Evolutionary conservation across 2,329 filamentous ascomycete species (phyloP).

Genomic region (Basipetospora chlamydospora): DNA sequence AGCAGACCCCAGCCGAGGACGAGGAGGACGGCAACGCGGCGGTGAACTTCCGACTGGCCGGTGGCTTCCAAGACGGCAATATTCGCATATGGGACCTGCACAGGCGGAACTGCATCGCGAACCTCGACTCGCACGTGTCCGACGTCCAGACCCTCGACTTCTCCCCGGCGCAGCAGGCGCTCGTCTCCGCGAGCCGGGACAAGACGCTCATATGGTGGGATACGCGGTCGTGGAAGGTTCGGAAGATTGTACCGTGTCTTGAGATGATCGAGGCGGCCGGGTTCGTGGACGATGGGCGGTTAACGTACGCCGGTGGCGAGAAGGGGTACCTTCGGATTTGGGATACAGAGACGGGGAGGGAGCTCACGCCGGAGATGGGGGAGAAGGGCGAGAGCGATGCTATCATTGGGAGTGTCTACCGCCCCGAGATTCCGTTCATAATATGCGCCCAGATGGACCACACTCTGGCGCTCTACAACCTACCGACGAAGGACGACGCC

Average conservation of each 20-base stretch:
- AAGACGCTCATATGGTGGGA: constrained; percentile 94
- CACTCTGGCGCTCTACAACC: constrained; percentile 60
- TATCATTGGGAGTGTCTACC: constrained; percentile 59
- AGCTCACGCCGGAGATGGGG: constrained; percentile 62
- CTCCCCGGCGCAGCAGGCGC: constrained; percentile 54
- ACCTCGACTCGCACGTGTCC: constrained; percentile 83
- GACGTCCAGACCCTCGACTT: constrained; percentile 83
- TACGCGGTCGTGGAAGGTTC: constrained; percentile 66
- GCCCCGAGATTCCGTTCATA: constrained; percentile 51
- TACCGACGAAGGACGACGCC: constrained; percentile 23
- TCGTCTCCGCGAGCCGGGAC: constrained; percentile 79
- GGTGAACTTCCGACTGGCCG: constrained; percentile 63
- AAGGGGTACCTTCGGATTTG: constrained; percentile 74
- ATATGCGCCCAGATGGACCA: constrained; percentile 81
- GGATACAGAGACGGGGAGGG: constrained; percentile 61
- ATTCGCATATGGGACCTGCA: constrained; percentile 84
- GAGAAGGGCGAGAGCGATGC: constrained; percentile 45
- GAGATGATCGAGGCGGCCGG: constrained; percentile 77
- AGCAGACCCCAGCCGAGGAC: constrained; percentile 16
- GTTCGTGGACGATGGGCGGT: constrained; percentile 55
- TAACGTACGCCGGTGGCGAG: constrained; percentile 75
- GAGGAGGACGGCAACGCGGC: constrained; percentile 23
- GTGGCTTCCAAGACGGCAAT: constrained; percentile 87
- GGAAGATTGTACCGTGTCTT: constrained; percentile 67
- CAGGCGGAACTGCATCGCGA: constrained; percentile 62